Conservation (phyloP, 768 basidiomycete species). For the Boletus reticulatus region DNA sequence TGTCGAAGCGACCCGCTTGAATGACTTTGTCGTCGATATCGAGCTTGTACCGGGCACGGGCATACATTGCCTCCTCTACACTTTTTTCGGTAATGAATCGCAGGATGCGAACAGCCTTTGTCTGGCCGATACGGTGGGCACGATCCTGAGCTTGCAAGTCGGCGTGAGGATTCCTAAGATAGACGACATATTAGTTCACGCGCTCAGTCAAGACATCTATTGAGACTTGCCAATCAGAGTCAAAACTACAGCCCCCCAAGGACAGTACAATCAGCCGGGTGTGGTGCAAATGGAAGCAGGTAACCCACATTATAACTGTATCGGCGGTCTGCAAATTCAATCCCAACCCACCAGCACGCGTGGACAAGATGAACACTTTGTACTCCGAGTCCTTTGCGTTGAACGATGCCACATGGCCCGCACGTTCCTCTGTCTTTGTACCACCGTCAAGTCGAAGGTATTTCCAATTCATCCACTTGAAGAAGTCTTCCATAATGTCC, state of each 20-base stretch:
- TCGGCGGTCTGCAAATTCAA: constrained; percentile 95
- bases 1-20: constrained; percentile 98
- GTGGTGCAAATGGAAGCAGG: neutral
- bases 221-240: constrained; percentile 61
- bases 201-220: neutral
- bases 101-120: constrained; percentile 94
- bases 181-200: constrained; percentile 1
- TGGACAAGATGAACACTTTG: constrained; percentile 91
- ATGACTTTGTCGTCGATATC: constrained; percentile 99
- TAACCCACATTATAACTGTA: constrained; percentile 87
- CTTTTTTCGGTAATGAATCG: constrained; percentile 98
- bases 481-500: constrained; percentile 97
- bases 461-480: constrained; percentile 83
- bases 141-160: constrained; percentile 99
- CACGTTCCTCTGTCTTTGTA: constrained; percentile 94
- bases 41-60: constrained; percentile 91
- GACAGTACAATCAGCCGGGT: constrained; percentile 7
- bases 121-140: constrained; percentile 99
- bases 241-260: constrained; percentile 49
- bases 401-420: constrained; percentile 80
- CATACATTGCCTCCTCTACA: constrained; percentile 97
- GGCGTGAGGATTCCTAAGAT: constrained; percentile 89
- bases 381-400: constrained; percentile 88
- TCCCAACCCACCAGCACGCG: constrained; percentile 90
- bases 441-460: constrained; percentile 94